Base-by-base conservation (phyloP, 208 protist species). In the Wallacemonas sp. region DNA sequence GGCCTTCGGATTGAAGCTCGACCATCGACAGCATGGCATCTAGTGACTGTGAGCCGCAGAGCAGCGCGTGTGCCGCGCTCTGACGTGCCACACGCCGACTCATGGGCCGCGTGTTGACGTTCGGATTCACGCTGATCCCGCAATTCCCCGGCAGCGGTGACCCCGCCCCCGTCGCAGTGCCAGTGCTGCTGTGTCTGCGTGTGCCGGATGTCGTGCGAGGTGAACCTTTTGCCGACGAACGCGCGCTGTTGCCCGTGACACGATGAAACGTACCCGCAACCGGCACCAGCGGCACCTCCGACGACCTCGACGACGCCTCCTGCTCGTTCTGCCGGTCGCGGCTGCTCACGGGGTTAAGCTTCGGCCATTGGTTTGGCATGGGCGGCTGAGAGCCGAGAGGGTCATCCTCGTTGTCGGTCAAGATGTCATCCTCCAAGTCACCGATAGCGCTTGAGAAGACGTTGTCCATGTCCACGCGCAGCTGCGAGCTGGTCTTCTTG, bases 11-110 rank as follows among this genome's bases (percentile, higher is more conserved):
- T 30, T 77, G 60, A 30, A 88, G 39, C 38, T 88, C 83, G 27
- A 88, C 81, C 31, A 88, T 84, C 30, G 81, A 88, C 11, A 88
- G 61, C n/a, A 81, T 66, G 15, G 73, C 81, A 22, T 88, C 81
- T 3, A 88, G 61, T 0, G 77, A 72, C 61, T 84, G 1, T 6
- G 33, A 41, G 39, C 49, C 62, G 22, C 33, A 59, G 21, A 54
- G 6, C 4, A 51, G 44, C 2, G 27, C 45, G 27, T 51, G 17
- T 5, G 34, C 31, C 15, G 41, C 56, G 14, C 36, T 34, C 22
- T 17, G 14, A 9, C 9, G 17, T 3, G 17, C 30, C 26, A 14
- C 19, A 15, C 51, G 51, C 30, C 51, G 51, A 0, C 51, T 27
- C 51, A 58, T 33, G 3, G 51, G 51, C 8, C 51, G 51, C 26